Conservation (phyloP, 768 basidiomycete species). For the Guyanaporus albipodus region DNA sequence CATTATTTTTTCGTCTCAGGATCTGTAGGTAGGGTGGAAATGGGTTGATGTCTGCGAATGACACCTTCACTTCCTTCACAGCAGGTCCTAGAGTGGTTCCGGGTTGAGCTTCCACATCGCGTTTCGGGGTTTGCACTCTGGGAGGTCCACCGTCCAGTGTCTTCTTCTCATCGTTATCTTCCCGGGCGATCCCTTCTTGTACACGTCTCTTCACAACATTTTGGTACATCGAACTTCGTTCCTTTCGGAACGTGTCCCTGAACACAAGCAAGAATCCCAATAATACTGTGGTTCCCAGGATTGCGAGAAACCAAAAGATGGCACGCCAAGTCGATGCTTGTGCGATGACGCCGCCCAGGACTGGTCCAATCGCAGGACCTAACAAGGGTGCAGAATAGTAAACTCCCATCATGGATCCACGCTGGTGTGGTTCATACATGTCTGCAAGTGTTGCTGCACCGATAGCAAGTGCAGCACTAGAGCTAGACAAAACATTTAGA, state of each 20-base stretch:
- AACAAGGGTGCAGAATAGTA: constrained; percentile 79
- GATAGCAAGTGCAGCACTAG: constrained; percentile 66
- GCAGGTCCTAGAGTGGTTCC: constrained; percentile 8
- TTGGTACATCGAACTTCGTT: constrained; percentile 81
- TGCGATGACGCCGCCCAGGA: constrained; percentile 68
- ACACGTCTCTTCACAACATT: constrained; percentile 48
- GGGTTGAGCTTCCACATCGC: constrained; percentile 25
- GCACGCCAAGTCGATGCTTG: constrained; percentile 73
- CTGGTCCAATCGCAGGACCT: constrained; percentile 64
- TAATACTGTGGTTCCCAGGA: constrained; percentile 53
- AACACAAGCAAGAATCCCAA: constrained; percentile 65
- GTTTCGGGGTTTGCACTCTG: constrained; percentile 10
- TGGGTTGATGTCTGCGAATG: constrained; percentile 70
- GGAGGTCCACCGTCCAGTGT: neutral
- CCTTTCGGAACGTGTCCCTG: constrained; percentile 79
- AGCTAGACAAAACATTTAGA: constrained; percentile 32
- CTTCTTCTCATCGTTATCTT: constrained; percentile 7
- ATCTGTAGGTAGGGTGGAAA: constrained; percentile 59
- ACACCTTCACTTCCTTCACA: constrained; percentile 45
- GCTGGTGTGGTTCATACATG: constrained; percentile 68
- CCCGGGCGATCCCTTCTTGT: constrained; percentile 13
- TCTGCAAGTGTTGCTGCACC: constrained; percentile 74
- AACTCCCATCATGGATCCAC: constrained; percentile 78
- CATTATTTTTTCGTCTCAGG: constrained; percentile 61
- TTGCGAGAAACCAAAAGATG: constrained; percentile 80